phyloP scores from a whole-genome alignment of 2,329 filamentous ascomycete species.

The Calonectria fujianensis region DNA sequence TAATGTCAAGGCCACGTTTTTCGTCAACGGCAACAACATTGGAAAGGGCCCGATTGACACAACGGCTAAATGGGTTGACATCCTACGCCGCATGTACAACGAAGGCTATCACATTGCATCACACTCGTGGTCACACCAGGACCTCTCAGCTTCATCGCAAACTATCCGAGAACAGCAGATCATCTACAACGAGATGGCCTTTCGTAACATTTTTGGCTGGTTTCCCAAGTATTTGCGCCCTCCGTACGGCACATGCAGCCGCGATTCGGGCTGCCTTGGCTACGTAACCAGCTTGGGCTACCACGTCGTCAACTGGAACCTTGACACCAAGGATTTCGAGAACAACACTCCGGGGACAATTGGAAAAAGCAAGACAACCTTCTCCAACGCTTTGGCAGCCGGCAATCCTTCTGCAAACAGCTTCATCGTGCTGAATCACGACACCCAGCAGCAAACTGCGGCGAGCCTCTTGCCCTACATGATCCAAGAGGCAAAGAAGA shows the following conservation, averaged over 20 bases:
- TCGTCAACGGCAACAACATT: conserved; percentile 59
- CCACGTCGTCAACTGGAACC: conserved; percentile 75
- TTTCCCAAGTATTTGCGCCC: conserved; percentile 67
- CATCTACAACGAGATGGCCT: conserved; percentile 38
- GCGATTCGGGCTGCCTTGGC: conserved; percentile 57
- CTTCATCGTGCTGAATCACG: conserved; percentile 73
- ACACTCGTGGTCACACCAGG: conserved; percentile 69
- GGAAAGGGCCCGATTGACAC: conserved; percentile 64
- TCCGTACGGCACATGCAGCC: conserved; percentile 67
- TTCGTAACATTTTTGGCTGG: conserved; percentile 63
- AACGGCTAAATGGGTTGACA: conserved; percentile 57
- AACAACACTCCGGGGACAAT: conserved; percentile 70
- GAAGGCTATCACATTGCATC: conserved; percentile 77
- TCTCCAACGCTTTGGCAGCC: conserved; percentile 61
- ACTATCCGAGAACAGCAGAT: conserved; percentile 63
- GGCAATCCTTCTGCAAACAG: conserved; percentile 49
- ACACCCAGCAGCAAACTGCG: conserved; percentile 67
- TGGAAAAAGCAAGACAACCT: conserved; percentile 61
- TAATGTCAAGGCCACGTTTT: conserved; percentile 63
- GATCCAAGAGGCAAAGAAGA: conserved; percentile 61
- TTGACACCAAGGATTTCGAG: conserved; percentile 77
- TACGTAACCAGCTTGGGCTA: conserved; percentile 69
- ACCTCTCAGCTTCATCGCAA: conserved; percentile 61
- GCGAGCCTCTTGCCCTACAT: conserved; percentile 66
- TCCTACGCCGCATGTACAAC: conserved; percentile 67